These are phyloP conservation scores for Eurotiales sp. DNA, from an alignment of 2,329 filamentous ascomycete genomes.

Conservation along the genomic window DNA sequence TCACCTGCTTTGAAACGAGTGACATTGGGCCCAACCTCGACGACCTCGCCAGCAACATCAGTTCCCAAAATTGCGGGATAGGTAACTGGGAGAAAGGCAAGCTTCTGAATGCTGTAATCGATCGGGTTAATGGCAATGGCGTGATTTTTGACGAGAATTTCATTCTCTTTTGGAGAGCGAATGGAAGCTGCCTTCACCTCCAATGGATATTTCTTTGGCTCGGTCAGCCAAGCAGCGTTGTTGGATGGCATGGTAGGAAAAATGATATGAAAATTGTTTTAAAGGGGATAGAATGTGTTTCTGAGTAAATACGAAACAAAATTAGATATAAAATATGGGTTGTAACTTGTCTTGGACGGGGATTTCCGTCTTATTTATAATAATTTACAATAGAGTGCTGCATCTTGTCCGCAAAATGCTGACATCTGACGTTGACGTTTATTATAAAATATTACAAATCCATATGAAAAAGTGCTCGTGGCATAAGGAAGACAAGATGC, in stretches of 20 bases:
- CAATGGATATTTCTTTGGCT: constrained; percentile 12
- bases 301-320: too few species aligned
- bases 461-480: too few species aligned
- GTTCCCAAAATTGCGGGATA: constrained; percentile 22
- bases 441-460: too few species aligned
- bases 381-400: too few species aligned
- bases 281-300: too few species aligned
- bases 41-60: constrained; percentile 25
- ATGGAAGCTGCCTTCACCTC: constrained; percentile 11
- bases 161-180: not conserved
- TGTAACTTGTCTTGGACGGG: too few species aligned
- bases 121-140: constrained; percentile 24
- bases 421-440: too few species aligned
- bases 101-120: constrained; percentile 30
- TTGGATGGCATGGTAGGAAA: constrained; percentile 8
- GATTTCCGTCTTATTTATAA: too few species aligned
- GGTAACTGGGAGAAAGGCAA: constrained; percentile 20
- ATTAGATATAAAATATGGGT: too few species aligned
- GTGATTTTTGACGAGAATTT: constrained; percentile 21
- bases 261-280: too few species aligned
- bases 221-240: constrained; percentile 18
- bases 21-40: constrained; percentile 14
- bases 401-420: too few species aligned
- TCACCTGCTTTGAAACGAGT: constrained; percentile 21
- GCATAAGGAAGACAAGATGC: too few species aligned